A percentile compares a stretch with the other conserved stretches of the same genome.
Conservation (phyloP, 1,139 yeast genomes). For the Suhomyces yuchorum region DNA sequence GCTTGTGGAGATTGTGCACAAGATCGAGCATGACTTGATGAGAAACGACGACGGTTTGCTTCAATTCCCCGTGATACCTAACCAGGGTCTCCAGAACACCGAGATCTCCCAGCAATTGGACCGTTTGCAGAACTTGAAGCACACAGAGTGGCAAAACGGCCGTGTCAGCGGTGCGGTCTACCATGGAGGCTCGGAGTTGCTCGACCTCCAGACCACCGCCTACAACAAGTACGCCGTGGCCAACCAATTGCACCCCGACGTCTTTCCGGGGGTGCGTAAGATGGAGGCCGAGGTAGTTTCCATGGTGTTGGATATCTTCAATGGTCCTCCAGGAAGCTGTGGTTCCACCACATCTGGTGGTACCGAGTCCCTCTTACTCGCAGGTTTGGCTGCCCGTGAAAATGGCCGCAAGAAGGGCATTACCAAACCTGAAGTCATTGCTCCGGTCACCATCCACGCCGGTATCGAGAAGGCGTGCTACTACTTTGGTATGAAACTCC, state of each 20-base stretch:
- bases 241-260: conserved; percentile 95
- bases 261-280: conserved; percentile 92
- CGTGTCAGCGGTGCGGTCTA: conserved; percentile 93
- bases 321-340: conserved; percentile 73
- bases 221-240: conserved; percentile 80
- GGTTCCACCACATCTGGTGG: conserved; percentile 98
- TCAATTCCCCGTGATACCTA: conserved; percentile 58
- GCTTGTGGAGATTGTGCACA: conserved; percentile 46
- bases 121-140: conserved; percentile 52
- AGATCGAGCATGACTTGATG: conserved; percentile 58
- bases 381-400: conserved; percentile 85
- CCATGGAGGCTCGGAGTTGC: conserved; percentile 83
- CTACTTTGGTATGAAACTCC: conserved; percentile 84
- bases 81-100: conserved; percentile 51
- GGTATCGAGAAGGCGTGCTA: conserved; percentile 93
- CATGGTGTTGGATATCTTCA: conserved; percentile 79
- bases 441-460: conserved; percentile 90
- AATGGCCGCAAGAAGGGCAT: conserved; percentile 62
- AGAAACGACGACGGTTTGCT: conserved; percentile 48
- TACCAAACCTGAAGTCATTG: conserved; percentile 79
- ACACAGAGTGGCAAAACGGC: conserved; percentile 81
- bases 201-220: conserved; percentile 73
- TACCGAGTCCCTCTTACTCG: conserved; percentile 82
- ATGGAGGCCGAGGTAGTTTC: conserved; percentile 96
- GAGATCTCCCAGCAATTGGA: conserved; percentile 53